Base-by-base conservation (phyloP, 2,329 filamentous ascomycete genomes). In the Endothia cerciana region DNA sequence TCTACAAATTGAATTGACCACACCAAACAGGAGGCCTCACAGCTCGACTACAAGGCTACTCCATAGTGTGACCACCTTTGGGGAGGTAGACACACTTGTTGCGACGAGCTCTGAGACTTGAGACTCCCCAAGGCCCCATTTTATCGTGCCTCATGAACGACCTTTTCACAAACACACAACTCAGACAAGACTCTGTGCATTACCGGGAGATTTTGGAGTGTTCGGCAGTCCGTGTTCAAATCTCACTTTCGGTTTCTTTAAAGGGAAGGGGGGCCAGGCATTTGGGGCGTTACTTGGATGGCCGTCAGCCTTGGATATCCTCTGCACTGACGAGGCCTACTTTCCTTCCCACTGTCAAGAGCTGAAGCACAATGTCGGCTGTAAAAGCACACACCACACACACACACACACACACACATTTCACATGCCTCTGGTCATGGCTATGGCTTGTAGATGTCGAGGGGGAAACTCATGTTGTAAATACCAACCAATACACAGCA, bases 391-490 rank as follows among this genome's bases (percentile, higher is more conserved):
- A 56, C 56, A 55, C 57, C 62, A 59, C 38, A 47, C 22, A 30
- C 22, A 33, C 38, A 47, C 56, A 47, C 25, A 51, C n/a, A 51
- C 47, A 38, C 33, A 55, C 6, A 19, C 36, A 45, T 56, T 59
- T n/a, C 25, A 57, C n/a, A 49, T 47, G 63, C 61, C 56, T 57
- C 49, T 30, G 33, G 25, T 47, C 40, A 62, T 51, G 19, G 53
- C 60, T 33, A 66, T 57, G 45, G 64, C 53, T 43, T 68, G 60
- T 68, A 68, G 66, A 68, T 68, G 66, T 63, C 40, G 22, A 63
- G 58, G 60, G 63, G 56, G 22, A 65, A 43, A 25, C 33, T 45
- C 49, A 60, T 56, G 47, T 55, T 63, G 55, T 68, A 65, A 45
- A 68, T 63, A 65, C 43, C 49, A 57, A 57, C 33, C 33, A 36